Evolutionary conservation across 768 basidiomycete species (phyloP).

Genomic region (Lactarius indigo): DNA sequence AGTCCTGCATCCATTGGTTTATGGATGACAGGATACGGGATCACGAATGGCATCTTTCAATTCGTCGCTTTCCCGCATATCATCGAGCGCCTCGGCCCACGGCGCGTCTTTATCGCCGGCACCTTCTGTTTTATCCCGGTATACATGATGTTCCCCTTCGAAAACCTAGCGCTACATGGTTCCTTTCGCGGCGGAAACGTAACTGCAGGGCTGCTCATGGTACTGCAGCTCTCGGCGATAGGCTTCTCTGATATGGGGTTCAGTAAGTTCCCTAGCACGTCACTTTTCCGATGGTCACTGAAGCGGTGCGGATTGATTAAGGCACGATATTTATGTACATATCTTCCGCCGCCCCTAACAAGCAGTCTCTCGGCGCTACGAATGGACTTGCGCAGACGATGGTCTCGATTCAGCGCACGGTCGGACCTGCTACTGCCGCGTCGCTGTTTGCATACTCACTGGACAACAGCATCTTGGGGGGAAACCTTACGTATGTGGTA

Average conservation of each 20-base stretch:
- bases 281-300: background rate
- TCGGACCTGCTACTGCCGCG: constrained; percentile 57
- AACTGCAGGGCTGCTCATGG: background rate
- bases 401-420: constrained; percentile 37
- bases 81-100: constrained; percentile 36
- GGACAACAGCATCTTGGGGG: too few relatives aligned
- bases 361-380: constrained; percentile 61
- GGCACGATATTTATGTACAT: constrained; percentile 73
- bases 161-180: constrained; percentile 5
- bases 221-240: constrained; percentile 13
- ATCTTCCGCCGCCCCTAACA: constrained; percentile 59
- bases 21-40: constrained; percentile 36
- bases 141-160: constrained; percentile 32
- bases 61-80: constrained; percentile 37
- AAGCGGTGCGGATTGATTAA: constrained; percentile 26
- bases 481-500: too few relatives aligned
- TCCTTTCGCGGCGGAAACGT: background rate
- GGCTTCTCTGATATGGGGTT: constrained; percentile 16
- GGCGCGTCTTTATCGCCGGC: constrained; percentile 31
- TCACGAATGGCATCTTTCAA: constrained; percentile 38
- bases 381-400: constrained; percentile 49
- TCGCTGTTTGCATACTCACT: too few relatives aligned
- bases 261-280: background rate
- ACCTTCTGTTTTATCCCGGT: constrained; percentile 28
- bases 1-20: constrained; percentile 38